These are phyloP conservation scores for Neophaeococcomyces mojaviensis DNA, from an alignment of 2,329 filamentous ascomycete species.

Conservation along the genomic window DNA sequence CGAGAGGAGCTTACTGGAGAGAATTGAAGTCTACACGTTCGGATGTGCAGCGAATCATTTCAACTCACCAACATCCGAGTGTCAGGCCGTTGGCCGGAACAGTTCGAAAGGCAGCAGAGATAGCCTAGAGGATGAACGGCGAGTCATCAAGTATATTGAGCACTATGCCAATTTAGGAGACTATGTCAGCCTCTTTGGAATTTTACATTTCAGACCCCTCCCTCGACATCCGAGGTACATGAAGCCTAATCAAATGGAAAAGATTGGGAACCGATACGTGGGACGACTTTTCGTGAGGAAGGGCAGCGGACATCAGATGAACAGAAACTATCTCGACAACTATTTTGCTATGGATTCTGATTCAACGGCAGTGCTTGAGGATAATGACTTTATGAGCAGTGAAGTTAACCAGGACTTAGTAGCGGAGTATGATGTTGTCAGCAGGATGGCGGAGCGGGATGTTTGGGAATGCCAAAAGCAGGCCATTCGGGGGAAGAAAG, in stretches of 20 bases:
- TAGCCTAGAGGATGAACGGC: slow-evolving; percentile 33
- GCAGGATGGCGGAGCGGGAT: slow-evolving; percentile 10
- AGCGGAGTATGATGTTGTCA: slow-evolving; percentile 13
- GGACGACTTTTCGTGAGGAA: slow-evolving; percentile 42
- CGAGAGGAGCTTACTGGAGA: slow-evolving; percentile 55
- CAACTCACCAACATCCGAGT: slow-evolving; percentile 57
- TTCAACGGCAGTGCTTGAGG: slow-evolving; percentile 22
- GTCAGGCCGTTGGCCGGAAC: too few relatives aligned
- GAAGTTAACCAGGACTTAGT: slow-evolving; percentile 20
- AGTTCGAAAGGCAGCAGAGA: too few relatives aligned
- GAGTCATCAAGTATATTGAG: slow-evolving; percentile 63
- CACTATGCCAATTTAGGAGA: slow-evolving; percentile 71
- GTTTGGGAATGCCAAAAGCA: slow-evolving; percentile 1
- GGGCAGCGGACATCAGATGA: slow-evolving; percentile 36
- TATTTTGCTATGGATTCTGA: slow-evolving; percentile 33
- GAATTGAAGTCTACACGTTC: slow-evolving; percentile 70
- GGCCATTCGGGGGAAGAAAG: slow-evolving; percentile 13
- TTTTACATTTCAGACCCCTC: slow-evolving; percentile 45
- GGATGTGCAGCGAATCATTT: slow-evolving; percentile 74
- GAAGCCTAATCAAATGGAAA: not conserved
- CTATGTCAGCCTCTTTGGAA: slow-evolving; percentile 67
- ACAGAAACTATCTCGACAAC: slow-evolving; percentile 38
- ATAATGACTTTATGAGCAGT: slow-evolving; percentile 31
- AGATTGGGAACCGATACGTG: slow-evolving; percentile 39
- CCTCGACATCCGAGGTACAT: not conserved